These are phyloP conservation scores for Albifimbria verrucaria DNA, from an alignment of 2,329 filamentous ascomycete genomes.

Conservation along the genomic window DNA sequence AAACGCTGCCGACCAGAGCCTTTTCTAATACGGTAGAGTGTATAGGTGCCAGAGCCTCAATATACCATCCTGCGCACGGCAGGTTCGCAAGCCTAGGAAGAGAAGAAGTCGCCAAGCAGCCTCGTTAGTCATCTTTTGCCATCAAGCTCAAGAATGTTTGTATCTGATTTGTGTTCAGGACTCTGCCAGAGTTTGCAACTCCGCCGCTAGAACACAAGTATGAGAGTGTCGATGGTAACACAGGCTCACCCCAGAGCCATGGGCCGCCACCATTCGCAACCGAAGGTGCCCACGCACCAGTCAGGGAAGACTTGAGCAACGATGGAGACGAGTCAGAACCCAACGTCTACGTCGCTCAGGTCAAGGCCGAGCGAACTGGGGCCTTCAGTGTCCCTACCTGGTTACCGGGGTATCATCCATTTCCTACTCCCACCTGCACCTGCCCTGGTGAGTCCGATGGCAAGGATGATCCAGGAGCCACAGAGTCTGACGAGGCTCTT, in stretches of 20 bases:
- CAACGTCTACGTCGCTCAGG: conserved; percentile 6
- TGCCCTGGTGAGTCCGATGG: conserved; percentile 6
- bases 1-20: not conserved
- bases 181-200: not conserved
- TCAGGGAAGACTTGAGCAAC: conserved; percentile 1
- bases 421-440: conserved; percentile 10
- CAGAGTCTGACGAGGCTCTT: conserved; percentile 9
- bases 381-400: conserved; percentile 4
- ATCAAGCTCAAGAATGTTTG: not conserved
- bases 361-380: conserved; percentile 6
- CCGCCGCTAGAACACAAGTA: not conserved
- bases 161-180: not conserved
- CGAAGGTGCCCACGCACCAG: not conserved
- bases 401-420: conserved; percentile 9
- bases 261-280: not conserved
- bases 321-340: conserved; percentile 6
- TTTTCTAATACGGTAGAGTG: not conserved
- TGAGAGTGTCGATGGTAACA: not conserved
- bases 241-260: not conserved
- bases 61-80: conserved; percentile 7
- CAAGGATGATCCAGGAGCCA: conserved; percentile 4
- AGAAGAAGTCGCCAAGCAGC: conserved; percentile 4
- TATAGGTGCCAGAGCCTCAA: conserved; percentile 9
- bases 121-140: conserved; percentile 1
- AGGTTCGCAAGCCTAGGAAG: conserved; percentile 11